These are phyloP conservation scores for Leucosporidium yakuticum DNA, from an alignment of 768 basidiomycete species.

Conservation along the genomic window DNA sequence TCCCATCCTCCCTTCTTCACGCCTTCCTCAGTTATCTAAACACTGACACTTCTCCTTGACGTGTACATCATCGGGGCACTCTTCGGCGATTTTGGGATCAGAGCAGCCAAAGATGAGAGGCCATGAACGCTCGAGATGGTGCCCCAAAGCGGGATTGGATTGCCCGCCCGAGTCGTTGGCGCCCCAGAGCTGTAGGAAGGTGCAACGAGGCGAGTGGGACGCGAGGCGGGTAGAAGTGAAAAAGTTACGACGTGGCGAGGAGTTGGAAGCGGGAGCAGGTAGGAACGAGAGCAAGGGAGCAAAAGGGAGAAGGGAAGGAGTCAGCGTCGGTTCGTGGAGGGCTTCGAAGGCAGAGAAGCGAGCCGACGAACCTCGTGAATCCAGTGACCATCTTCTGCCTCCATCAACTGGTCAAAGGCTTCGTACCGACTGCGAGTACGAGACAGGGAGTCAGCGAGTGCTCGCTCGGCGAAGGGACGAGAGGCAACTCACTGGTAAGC, in stretches of 20 bases:
- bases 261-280: not conserved
- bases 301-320: not conserved
- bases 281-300: not conserved
- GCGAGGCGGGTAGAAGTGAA: no score
- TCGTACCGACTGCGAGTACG: slow-evolving; percentile 23
- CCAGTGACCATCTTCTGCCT: slow-evolving; percentile 22
- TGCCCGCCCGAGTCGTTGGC: slow-evolving; percentile 33
- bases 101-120: slow-evolving; percentile 39
- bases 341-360: not conserved
- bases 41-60: slow-evolving; percentile 35
- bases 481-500: slow-evolving; percentile 5
- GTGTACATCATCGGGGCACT: slow-evolving; percentile 29
- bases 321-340: not conserved
- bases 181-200: slow-evolving; percentile 32
- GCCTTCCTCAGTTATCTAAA: slow-evolving; percentile 16
- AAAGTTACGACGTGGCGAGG: no score
- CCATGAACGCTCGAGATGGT: slow-evolving; percentile 41
- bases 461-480: no score
- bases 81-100: slow-evolving; percentile 28
- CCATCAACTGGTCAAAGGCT: slow-evolving; percentile 8
- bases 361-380: slow-evolving; percentile 18
- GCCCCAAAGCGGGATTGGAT: slow-evolving; percentile 34
- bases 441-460: no score
- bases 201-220: no score
- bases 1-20: no score